Evolutionary conservation across 257 asterid genomes (phyloP).

Genomic region (Penstemon newberryi): DNA sequence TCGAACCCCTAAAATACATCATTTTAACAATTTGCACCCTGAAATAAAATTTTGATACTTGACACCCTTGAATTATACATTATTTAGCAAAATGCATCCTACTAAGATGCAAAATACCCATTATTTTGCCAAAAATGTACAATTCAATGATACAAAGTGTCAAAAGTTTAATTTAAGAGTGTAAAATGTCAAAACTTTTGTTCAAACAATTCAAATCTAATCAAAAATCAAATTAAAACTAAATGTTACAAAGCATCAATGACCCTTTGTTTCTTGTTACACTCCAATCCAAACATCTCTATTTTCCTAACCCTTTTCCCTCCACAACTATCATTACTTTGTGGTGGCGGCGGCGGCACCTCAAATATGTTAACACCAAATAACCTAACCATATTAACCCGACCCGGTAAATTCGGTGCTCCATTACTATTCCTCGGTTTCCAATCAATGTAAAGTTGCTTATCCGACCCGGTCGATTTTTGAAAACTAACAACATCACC

Average conservation of each 20-base stretch:
- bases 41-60: too few species aligned
- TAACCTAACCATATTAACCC: slow-evolving; percentile 48
- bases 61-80: too few species aligned
- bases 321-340: slow-evolving; percentile 31
- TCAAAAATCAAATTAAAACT: neutral
- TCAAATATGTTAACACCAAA: slow-evolving; percentile 73
- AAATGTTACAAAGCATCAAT: slow-evolving; percentile 63
- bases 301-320: slow-evolving; percentile 64
- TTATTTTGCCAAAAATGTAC: too few species aligned
- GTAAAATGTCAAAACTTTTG: too few species aligned
- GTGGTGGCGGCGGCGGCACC: slow-evolving; percentile 24
- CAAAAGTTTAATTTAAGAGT: too few species aligned
- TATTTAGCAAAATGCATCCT: too few species aligned
- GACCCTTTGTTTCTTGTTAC: slow-evolving; percentile 67
- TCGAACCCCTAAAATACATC: too few species aligned
- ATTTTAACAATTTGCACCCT: too few species aligned
- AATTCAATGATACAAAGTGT: too few species aligned
- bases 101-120: too few species aligned
- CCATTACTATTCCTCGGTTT: slow-evolving; percentile 30
- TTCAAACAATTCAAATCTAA: neutral
- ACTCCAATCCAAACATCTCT: slow-evolving; percentile 54
- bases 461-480: slow-evolving; percentile 52
- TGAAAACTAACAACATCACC: slow-evolving; percentile 72
- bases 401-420: slow-evolving; percentile 30
- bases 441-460: slow-evolving; percentile 70